phyloP scores from a whole-genome alignment of 306 rosid genomes.

The Cajanus cajan region DNA sequence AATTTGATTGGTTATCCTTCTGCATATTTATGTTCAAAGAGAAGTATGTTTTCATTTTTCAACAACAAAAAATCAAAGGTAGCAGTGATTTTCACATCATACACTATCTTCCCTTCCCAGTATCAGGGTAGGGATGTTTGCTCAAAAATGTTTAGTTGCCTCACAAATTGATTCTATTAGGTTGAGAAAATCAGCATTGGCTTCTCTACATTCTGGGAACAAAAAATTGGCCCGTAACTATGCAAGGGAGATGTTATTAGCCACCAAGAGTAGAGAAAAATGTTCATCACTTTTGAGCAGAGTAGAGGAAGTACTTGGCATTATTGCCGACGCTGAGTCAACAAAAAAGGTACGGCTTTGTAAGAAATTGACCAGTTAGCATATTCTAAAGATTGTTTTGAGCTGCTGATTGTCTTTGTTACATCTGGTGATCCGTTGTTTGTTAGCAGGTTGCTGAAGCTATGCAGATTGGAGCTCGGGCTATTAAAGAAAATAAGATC shows the following conservation, averaged over 20 bases:
- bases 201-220: constrained; percentile 72
- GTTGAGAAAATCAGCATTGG: constrained; percentile 71
- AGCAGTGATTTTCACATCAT: background rate
- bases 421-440: constrained; percentile 9
- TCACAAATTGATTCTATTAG: constrained; percentile 45
- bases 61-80: background rate
- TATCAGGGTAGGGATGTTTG: constrained; percentile 13
- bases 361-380: background rate
- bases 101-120: background rate
- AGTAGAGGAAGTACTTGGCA: constrained; percentile 78
- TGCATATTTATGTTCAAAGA: background rate
- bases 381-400: constrained; percentile 8
- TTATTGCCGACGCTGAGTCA: constrained; percentile 73
- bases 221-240: constrained; percentile 68
- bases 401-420: constrained; percentile 23
- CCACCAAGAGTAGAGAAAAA: constrained; percentile 67
- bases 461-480: constrained; percentile 79
- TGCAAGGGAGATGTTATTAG: constrained; percentile 76
- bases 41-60: background rate
- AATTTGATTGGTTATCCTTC: background rate
- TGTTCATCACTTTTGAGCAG: constrained; percentile 70
- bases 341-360: constrained; percentile 63
- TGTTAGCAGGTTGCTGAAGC: constrained; percentile 85
- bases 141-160: constrained; percentile 22
- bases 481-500: constrained; percentile 69